These are phyloP conservation scores for Geosmithia morbida DNA, from an alignment of 2,329 filamentous ascomycete genomes.

Conservation along the genomic window DNA sequence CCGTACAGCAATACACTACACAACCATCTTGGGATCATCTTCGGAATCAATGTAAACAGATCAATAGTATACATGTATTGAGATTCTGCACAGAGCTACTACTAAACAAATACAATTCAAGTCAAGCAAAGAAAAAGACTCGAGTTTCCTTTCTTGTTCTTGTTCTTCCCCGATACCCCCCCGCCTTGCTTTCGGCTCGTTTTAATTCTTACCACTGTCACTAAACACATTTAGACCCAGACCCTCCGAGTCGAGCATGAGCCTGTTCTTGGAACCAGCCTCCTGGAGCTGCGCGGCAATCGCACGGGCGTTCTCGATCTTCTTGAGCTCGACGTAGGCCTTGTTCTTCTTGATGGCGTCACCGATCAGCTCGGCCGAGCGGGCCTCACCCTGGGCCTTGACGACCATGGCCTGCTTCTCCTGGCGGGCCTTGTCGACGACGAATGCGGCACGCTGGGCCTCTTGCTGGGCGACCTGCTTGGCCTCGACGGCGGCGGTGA, in stretches of 20 bases:
- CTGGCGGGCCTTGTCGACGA: conserved; percentile 97
- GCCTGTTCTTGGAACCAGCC: conserved; percentile 74
- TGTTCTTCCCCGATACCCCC: not conserved
- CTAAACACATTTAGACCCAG: conserved; percentile 79
- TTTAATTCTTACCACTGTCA: conserved; percentile 30
- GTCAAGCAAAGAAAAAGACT: not conserved
- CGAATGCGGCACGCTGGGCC: conserved; percentile 89
- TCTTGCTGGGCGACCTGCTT: conserved; percentile 78
- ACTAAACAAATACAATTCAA: not conserved
- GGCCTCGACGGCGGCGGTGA: conserved; percentile 58
- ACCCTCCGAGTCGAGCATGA: conserved; percentile 84
- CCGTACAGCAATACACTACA: too few species aligned
- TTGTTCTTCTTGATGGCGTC: conserved; percentile 99
- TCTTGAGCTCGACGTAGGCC: conserved; percentile 90
- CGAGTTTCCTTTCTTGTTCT: not conserved
- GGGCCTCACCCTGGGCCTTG: conserved; percentile 95
- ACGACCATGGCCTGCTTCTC: conserved; percentile 99
- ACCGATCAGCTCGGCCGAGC: conserved; percentile 93
- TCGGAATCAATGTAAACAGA: not conserved
- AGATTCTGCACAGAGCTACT: not conserved
- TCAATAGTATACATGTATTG: not conserved
- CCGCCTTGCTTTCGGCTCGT: not conserved
- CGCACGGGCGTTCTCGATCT: conserved; percentile 88
- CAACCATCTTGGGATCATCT: too few species aligned
- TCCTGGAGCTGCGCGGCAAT: conserved; percentile 87